Percentiles rank a stretch among this genome's conserved stretches.
Conservation (phyloP, 495 filamentous ascomycete genomes). For the Talaromyces nanjingensis region DNA sequence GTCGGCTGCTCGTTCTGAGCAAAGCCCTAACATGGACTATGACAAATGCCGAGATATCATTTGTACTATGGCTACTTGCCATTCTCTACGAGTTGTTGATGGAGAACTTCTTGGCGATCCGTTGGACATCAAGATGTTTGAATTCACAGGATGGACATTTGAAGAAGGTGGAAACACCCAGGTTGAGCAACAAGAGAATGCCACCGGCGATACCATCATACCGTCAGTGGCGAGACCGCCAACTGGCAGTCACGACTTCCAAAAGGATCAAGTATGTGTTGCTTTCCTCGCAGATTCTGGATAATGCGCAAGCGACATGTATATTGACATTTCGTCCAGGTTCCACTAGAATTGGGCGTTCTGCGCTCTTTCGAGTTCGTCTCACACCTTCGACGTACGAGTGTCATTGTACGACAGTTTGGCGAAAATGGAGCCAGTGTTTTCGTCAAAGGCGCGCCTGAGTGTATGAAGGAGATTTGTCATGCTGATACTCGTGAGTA, state of each 20-base stretch:
- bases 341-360: conserved; percentile 70
- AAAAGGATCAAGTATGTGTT: conserved; percentile 37
- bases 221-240: conserved; percentile 86
- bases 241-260: conserved; percentile 39
- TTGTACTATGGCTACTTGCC: conserved; percentile 96
- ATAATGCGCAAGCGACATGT: background rate
- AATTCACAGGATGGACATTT: conserved; percentile 91
- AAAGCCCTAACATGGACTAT: conserved; percentile 34
- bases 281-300: background rate
- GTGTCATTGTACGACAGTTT: conserved; percentile 84
- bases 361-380: conserved; percentile 91
- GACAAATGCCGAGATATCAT: conserved; percentile 63
- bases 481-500: conserved; percentile 65
- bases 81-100: conserved; percentile 82
- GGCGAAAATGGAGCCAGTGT: conserved; percentile 71
- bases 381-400: conserved; percentile 89
- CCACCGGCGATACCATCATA: conserved; percentile 55
- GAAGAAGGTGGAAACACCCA: conserved; percentile 63
- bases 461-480: conserved; percentile 93
- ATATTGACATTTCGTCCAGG: conserved; percentile 28
- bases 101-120: conserved; percentile 88
- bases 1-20: conserved; percentile 43
- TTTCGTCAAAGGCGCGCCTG: conserved; percentile 95
- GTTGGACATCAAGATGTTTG: conserved; percentile 97
- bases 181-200: conserved; percentile 43